Conservation (phyloP, 176 grass and related monocot species). For the Themeda triandra region DNA sequence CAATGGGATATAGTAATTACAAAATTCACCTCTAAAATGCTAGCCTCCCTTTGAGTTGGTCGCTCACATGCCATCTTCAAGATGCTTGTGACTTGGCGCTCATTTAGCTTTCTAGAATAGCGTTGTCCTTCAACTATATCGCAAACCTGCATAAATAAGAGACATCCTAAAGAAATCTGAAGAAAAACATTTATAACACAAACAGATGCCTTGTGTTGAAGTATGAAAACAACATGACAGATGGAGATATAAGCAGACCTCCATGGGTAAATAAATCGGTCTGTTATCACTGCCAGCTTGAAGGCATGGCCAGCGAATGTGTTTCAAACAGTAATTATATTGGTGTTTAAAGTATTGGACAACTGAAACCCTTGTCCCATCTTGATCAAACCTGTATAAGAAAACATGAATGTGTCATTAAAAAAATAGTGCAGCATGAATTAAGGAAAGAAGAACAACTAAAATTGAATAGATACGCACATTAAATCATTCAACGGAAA, state of each 20-base stretch:
- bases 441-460: not conserved
- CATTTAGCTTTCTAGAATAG: slow-evolving; percentile 61
- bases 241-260: slow-evolving; percentile 42
- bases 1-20: not conserved
- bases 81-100: slow-evolving; percentile 54
- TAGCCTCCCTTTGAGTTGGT: slow-evolving; percentile 44
- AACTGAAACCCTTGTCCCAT: slow-evolving; percentile 41
- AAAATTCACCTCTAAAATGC: slow-evolving; percentile 46
- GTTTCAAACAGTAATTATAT: slow-evolving; percentile 42
- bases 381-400: slow-evolving; percentile 59
- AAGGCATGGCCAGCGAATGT: slow-evolving; percentile 67
- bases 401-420: not conserved
- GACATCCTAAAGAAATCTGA: not conserved
- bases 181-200: not conserved
- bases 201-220: not conserved
- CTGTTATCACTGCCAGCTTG: slow-evolving; percentile 58
- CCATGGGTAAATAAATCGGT: slow-evolving; percentile 67
- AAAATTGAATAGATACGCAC: slow-evolving; percentile 11
- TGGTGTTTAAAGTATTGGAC: slow-evolving; percentile 61
- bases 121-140: slow-evolving; percentile 62
- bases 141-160: slow-evolving; percentile 51
- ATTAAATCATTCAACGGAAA: slow-evolving; percentile 42
- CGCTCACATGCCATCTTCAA: slow-evolving; percentile 56
- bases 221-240: not conserved
- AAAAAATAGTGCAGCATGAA: not conserved